Base-by-base conservation (phyloP, 2,329 filamentous ascomycete species). In the Epichloe bromicola region DNA sequence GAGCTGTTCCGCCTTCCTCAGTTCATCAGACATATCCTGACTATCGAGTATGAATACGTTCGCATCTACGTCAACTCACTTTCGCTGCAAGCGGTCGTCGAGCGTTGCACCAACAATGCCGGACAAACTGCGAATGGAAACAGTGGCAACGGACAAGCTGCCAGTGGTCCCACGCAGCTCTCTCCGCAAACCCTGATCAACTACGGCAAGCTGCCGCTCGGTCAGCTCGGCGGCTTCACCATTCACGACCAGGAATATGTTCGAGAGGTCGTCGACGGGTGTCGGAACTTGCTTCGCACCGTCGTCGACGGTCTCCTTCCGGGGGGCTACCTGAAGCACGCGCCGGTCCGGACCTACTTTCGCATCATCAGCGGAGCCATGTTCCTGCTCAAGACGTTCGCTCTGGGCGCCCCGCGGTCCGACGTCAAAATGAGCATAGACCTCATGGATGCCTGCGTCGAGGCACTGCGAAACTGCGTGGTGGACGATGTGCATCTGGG, bases 41-140 rank as follows among this genome's bases (percentile, higher is more conserved):
- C 82, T 7, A 96, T 97, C 57, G 93, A 98, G 70, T 96, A 93
- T 62, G 88, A 97, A 62, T 96, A 96, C 63, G 88, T 91, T 26
- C 81, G 91, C 60, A 86, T 96, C 48, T 97, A 97, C 63, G 79
- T 96, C 70, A 96, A 97, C 65, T 95, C 90, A 1, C 74, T 98
- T 2, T 90, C 90, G 2, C 73, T 98, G 2, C 93, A 98, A 68
- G 93, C 93, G 20, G 89, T 97, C 3, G 88, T 97, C 5, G 91
- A 96, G 67, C 81, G 90, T 54, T 95, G 88, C 68, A 91, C 88
- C 6, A 89, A 78, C 54, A 85, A 90, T 56, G 82, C 83, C 19
- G 71, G 70, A 11, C 72, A 73, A 52, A 68, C 66, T n/a, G 63
- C 68, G 14, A 60, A 61, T 5, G 64, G 65, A 5, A 67, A 64